Evolutionary conservation across 192 early-diverging fungal genomes (phyloP).

Genomic region (Coemansia sp.): DNA sequence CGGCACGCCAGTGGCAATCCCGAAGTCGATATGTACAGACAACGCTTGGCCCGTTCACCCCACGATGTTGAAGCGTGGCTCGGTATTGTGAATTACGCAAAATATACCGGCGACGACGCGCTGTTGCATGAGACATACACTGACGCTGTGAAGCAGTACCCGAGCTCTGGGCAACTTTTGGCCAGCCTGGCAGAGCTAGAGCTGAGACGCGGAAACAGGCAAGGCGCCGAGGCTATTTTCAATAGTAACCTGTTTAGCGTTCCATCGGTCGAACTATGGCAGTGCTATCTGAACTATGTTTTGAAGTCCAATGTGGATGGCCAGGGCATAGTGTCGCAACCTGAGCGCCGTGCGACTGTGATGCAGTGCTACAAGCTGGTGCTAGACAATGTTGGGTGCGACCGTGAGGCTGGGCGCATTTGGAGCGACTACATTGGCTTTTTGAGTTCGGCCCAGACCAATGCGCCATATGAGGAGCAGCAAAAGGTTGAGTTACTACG

Average conservation of each 20-base stretch:
- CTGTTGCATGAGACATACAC: conserved; percentile 65
- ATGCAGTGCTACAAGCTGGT: conserved; percentile 86
- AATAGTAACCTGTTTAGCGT: conserved; percentile 74
- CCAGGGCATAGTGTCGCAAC: conserved; percentile 44
- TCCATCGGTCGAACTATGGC: conserved; percentile 85
- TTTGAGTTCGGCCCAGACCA: conserved; percentile 62
- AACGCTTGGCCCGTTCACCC: conserved; percentile 49
- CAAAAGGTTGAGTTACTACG: conserved; percentile 84
- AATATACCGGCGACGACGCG: conserved; percentile 55
- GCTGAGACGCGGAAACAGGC: conserved; percentile 68
- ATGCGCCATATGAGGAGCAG: conserved; percentile 78
- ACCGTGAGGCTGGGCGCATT: conserved; percentile 82
- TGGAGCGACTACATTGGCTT: conserved; percentile 89
- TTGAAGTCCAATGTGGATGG: conserved; percentile 64
- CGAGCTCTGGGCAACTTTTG: conserved; percentile 78
- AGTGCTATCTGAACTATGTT: conserved; percentile 86
- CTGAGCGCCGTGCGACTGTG: conserved; percentile 67
- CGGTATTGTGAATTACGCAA: conserved; percentile 59
- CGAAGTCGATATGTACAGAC: conserved; percentile 56
- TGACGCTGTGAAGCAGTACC: conserved; percentile 71
- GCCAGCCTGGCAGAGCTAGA: conserved; percentile 79
- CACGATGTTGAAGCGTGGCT: conserved; percentile 70
- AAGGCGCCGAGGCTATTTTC: conserved; percentile 81
- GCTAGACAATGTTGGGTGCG: conserved; percentile 79
- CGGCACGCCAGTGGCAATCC: conserved; percentile 15